Percentiles rank a stretch among this genome's conserved stretches.
Evolutionary conservation across 2,329 filamentous ascomycete species (phyloP).

Genomic region (Corynespora cassiicola): DNA sequence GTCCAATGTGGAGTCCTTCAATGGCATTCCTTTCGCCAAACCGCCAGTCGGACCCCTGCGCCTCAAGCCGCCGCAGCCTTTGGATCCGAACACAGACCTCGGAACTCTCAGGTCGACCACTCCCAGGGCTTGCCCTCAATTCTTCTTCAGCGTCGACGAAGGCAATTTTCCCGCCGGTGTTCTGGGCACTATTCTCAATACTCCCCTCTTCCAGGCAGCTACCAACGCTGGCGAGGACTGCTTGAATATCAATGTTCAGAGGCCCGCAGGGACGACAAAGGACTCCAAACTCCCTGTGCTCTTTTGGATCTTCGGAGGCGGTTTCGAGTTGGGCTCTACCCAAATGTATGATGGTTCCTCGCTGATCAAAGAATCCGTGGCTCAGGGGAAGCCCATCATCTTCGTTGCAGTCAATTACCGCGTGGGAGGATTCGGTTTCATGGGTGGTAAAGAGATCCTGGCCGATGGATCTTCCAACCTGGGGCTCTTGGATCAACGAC

Average conservation of each 20-base stretch:
- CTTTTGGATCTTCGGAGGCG: constrained; percentile 58
- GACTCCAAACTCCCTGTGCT: constrained; percentile 53
- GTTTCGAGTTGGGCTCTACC: constrained; percentile 47
- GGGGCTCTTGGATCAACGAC: constrained; percentile 74
- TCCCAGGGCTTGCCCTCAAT: constrained; percentile 74
- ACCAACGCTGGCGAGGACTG: constrained; percentile 51
- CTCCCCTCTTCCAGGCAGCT: constrained; percentile 46
- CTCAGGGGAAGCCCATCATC: constrained; percentile 68
- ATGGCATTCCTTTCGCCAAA: constrained; percentile 77
- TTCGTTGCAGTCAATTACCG: constrained; percentile 83
- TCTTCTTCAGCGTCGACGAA: constrained; percentile 63
- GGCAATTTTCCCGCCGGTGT: constrained; percentile 42
- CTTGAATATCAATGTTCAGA: constrained; percentile 51
- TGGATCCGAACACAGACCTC: no score
- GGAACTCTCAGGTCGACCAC: no score
- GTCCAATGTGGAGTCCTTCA: constrained; percentile 69
- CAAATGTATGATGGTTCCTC: constrained; percentile 50
- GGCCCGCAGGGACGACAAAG: constrained; percentile 46
- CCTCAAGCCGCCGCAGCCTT: constrained; percentile 70
- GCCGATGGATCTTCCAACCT: constrained; percentile 73
- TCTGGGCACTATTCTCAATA: constrained; percentile 46
- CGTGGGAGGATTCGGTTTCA: constrained; percentile 75
- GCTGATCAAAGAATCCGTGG: constrained; percentile 50
- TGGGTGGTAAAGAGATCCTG: constrained; percentile 72
- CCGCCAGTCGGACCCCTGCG: constrained; percentile 71